Conservation (phyloP, 164 flowering plant genomes). For the Berberis vulgaris region DNA sequence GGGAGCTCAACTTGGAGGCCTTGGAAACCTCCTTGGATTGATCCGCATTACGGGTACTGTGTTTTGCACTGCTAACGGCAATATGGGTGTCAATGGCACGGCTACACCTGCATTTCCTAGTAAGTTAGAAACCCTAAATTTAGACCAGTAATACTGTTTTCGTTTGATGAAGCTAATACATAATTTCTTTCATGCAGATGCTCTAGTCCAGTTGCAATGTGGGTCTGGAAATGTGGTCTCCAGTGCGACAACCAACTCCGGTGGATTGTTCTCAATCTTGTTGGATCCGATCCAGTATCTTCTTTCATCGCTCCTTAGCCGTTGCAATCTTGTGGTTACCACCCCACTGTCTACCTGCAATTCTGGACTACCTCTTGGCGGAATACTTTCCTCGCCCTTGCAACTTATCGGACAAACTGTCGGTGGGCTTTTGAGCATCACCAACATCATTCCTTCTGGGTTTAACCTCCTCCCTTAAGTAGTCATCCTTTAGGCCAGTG, state of each 20-base stretch:
- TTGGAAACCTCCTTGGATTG: slow-evolving; percentile 23
- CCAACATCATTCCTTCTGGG: slow-evolving; percentile 25
- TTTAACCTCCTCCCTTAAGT: slow-evolving; percentile 15
- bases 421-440: slow-evolving; percentile 23
- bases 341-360: slow-evolving; percentile 51
- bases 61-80: slow-evolving; percentile 39
- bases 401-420: slow-evolving; percentile 29
- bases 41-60: slow-evolving; percentile 36
- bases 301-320: slow-evolving; percentile 25
- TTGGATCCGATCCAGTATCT: slow-evolving; percentile 30
- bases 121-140: slow-evolving; percentile 13
- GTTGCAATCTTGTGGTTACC: slow-evolving; percentile 35
- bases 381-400: slow-evolving; percentile 27
- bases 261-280: slow-evolving; percentile 36
- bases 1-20: slow-evolving; percentile 32
- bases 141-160: background rate
- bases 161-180: background rate
- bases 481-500: background rate
- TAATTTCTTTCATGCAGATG: slow-evolving; percentile 28
- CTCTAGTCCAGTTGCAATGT: slow-evolving; percentile 44
- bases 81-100: slow-evolving; percentile 17
- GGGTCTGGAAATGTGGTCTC: slow-evolving; percentile 35
- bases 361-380: slow-evolving; percentile 29
- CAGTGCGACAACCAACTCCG: slow-evolving; percentile 29
- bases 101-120: slow-evolving; percentile 43